These are phyloP conservation scores for Pestalotiopsis sp. DNA, from an alignment of 2,329 filamentous ascomycete genomes.

Conservation along the genomic window DNA sequence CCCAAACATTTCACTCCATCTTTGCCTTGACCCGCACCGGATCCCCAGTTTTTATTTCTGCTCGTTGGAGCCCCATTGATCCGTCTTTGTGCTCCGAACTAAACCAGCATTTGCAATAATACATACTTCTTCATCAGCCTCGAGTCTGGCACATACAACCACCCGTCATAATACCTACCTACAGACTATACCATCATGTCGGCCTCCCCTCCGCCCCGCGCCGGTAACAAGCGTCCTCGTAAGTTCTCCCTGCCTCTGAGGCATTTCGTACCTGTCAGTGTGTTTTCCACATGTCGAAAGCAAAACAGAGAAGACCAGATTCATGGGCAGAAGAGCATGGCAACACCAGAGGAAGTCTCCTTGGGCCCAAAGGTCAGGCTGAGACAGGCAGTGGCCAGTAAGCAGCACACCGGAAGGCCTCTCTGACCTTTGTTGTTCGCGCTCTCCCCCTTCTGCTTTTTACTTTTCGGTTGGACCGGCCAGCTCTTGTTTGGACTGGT, in stretches of 20 bases:
- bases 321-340: background rate
- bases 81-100: background rate
- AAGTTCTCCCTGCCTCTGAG: slow-evolving; percentile 20
- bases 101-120: too few relatives aligned
- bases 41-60: background rate
- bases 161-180: background rate
- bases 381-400: too few relatives aligned
- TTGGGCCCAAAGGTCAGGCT: too few relatives aligned
- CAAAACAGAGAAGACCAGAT: background rate
- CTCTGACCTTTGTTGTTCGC: too few relatives aligned
- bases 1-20: background rate
- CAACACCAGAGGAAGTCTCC: too few relatives aligned
- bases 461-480: too few relatives aligned
- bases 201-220: slow-evolving; percentile 23
- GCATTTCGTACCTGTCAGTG: background rate
- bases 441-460: too few relatives aligned
- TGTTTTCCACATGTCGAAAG: slow-evolving; percentile 12
- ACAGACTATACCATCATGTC: background rate
- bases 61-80: background rate
- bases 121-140: too few relatives aligned
- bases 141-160: background rate
- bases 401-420: too few relatives aligned
- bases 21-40: background rate
- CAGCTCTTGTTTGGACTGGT: too few relatives aligned
- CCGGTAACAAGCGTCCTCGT: slow-evolving; percentile 32